These are phyloP conservation scores for Aspergillus nomiae DNA, from an alignment of 2,329 filamentous ascomycete genomes.

Conservation along the genomic window DNA sequence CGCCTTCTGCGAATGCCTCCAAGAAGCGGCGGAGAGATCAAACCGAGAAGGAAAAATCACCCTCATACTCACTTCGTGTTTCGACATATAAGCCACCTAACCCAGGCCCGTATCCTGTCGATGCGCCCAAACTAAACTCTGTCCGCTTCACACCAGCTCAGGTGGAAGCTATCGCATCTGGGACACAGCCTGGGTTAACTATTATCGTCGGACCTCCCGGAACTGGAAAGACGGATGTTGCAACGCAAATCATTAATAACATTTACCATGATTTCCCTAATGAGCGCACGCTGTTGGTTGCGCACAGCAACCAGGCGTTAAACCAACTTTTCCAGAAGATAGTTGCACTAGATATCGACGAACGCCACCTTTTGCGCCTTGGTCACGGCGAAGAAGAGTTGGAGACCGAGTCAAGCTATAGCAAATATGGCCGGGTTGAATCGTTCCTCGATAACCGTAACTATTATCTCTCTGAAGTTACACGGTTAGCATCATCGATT, in stretches of 20 bases:
- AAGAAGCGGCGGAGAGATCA: constrained; percentile 86
- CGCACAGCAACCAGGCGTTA: constrained; percentile 95
- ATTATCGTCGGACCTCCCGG: constrained; percentile 93
- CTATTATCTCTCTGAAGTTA: constrained; percentile 77
- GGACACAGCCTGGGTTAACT: constrained; percentile 90
- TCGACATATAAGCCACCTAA: constrained; percentile 89
- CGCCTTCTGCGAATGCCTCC: constrained; percentile 62
- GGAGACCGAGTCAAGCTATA: constrained; percentile 81
- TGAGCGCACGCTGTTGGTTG: constrained; percentile 87
- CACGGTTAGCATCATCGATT: constrained; percentile 80
- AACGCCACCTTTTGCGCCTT: constrained; percentile 85
- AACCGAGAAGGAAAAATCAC: constrained; percentile 65
- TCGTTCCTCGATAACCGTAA: constrained; percentile 89
- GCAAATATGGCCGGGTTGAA: constrained; percentile 92
- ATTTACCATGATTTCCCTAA: constrained; percentile 97
- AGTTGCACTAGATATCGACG: constrained; percentile 91
- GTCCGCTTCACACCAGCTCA: constrained; percentile 91
- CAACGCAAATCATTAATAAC: constrained; percentile 97
- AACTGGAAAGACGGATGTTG: constrained; percentile 98
- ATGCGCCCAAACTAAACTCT: constrained; percentile 77
- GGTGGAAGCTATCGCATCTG: constrained; percentile 88
- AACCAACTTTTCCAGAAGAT: constrained; percentile 99
- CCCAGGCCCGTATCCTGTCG: constrained; percentile 83
- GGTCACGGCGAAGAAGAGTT: constrained; percentile 96
- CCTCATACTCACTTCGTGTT: constrained; percentile 71